Evolutionary conservation across 257 asterid genomes (phyloP), one percentile per base, ranked within the genome.

Genomic region (Catharanthus roseus): DNA sequence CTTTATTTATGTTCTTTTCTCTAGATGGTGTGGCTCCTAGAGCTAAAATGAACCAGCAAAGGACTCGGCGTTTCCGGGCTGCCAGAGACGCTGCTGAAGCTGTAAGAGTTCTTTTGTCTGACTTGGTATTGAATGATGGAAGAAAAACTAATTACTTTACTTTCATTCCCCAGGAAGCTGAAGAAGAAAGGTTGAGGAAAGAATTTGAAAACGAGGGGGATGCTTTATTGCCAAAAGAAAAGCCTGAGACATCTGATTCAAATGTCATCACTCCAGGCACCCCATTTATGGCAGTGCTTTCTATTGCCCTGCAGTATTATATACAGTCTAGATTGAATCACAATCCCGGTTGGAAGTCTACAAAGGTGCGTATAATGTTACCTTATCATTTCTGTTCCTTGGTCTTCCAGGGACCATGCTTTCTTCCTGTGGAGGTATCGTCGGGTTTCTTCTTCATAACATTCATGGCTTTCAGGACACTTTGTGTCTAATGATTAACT

Each of bases 31-130:
- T 95, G 83, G 99, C 99, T 79, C 99, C 99, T 12, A 88, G 97
- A 81, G 97, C 99, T 71, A 95, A 93, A 85, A 95, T 95, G 99
- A 95, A 95, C 84, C 99, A 95, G 85, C 99, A 95, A 82, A 86
- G 99, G 44, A 74, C 97, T 67, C 90, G 97, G 56, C 97, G 99
- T 72, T 95, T 95, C 82, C 91, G 96, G 88, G 97, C 99, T 78
- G 95, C 97, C 78, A 88, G 91, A 87, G 99, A 91, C 81, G 96
- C 96, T 53, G 96, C 98, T 57, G 89, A 89, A 74, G 96, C 96
- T 79, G 99, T 95, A 88, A 77, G 86, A 77, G 54, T 68, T 71
- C 72, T 79, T 70, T 58, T 38, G 68, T 62, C 24, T 62, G 50
- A 36, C 65, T 21, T 55, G 64, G 29, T 56, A 70, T 61, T 21